A percentile compares a stretch with the other conserved stretches of the same genome.
These are phyloP conservation scores for Euphorbia corollata DNA, from an alignment of 441 rosid genomes.

Conservation along the genomic window DNA sequence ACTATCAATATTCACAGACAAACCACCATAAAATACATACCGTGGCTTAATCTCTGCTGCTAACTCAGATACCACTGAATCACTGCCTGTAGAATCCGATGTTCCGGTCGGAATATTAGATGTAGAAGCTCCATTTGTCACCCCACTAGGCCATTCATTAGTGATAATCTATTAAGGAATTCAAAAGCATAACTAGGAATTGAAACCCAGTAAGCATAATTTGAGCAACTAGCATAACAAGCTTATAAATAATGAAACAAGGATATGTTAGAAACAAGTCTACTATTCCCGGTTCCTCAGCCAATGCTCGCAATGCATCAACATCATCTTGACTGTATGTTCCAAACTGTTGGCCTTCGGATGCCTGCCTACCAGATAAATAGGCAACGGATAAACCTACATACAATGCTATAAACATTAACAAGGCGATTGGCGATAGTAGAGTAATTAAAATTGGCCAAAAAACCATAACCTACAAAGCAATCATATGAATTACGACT, in stretches of 20 bases:
- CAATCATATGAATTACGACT: background rate
- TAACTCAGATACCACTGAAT: slow-evolving; percentile 55
- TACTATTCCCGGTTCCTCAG: slow-evolving; percentile 73
- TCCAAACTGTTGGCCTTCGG: slow-evolving; percentile 54
- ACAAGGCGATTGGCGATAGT: background rate
- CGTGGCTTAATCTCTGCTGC: slow-evolving; percentile 86
- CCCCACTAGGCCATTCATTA: slow-evolving; percentile 91
- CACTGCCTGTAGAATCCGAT: slow-evolving; percentile 50
- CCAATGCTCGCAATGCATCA: slow-evolving; percentile 81
- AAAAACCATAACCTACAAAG: background rate
- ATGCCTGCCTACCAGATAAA: slow-evolving; percentile 68
- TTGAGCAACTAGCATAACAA: background rate
- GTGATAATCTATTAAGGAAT: slow-evolving; percentile 49
- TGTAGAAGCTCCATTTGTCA: slow-evolving; percentile 47
- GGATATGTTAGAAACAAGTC: slow-evolving; percentile 92
- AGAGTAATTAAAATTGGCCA: background rate
- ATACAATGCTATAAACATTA: slow-evolving; percentile 14
- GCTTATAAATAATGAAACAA: slow-evolving; percentile 17
- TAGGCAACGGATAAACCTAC: slow-evolving; percentile 74
- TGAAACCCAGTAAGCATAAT: background rate
- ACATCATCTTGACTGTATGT: slow-evolving; percentile 74
- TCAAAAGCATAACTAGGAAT: slow-evolving; percentile 18
- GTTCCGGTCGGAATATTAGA: slow-evolving; percentile 45
- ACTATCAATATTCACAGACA: too few species aligned
- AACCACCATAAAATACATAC: slow-evolving; percentile 32